These are phyloP conservation scores for Pseudocercospora eumusae DNA, from an alignment of 2,329 filamentous ascomycete genomes.

Conservation along the genomic window DNA sequence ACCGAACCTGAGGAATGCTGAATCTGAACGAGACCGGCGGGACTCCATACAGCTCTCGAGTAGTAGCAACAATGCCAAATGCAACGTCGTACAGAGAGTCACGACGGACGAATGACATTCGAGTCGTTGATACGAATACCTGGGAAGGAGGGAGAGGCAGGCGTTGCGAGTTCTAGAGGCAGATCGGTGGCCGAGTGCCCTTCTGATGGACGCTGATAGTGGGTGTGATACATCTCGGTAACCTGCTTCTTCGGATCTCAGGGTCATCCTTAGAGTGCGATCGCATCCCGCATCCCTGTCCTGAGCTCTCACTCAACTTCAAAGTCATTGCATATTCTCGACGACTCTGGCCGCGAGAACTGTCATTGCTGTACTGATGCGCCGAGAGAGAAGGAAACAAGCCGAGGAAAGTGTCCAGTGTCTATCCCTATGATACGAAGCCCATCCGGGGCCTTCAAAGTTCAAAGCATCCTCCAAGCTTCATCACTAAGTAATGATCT, in stretches of 20 bases:
- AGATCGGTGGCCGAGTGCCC: slow-evolving; percentile 32
- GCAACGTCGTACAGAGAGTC: slow-evolving; percentile 31
- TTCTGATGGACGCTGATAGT: slow-evolving; percentile 18
- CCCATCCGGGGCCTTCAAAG: not conserved
- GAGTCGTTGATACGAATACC: slow-evolving; percentile 45
- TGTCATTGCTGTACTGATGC: not conserved
- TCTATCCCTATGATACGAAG: not conserved
- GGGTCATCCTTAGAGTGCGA: not conserved
- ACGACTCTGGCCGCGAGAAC: not conserved
- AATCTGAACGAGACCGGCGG: slow-evolving; percentile 50
- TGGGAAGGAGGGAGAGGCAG: slow-evolving; percentile 53
- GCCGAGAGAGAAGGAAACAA: not conserved
- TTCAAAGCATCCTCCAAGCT: not conserved
- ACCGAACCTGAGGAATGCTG: slow-evolving; percentile 35
- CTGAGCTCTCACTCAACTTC: not conserved
- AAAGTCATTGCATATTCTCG: not conserved
- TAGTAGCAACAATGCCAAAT: slow-evolving; percentile 17
- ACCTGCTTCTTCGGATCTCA: not conserved
- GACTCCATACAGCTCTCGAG: slow-evolving; percentile 14
- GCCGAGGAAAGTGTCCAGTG: not conserved
- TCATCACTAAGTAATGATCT: not conserved
- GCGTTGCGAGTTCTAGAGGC: slow-evolving; percentile 51
- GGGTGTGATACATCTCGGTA: not conserved
- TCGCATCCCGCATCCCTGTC: not conserved
- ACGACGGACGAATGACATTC: slow-evolving; percentile 45